Evolutionary conservation across 2,329 filamentous ascomycete species (phyloP).

Genomic region (Elsinoe arachidis): DNA sequence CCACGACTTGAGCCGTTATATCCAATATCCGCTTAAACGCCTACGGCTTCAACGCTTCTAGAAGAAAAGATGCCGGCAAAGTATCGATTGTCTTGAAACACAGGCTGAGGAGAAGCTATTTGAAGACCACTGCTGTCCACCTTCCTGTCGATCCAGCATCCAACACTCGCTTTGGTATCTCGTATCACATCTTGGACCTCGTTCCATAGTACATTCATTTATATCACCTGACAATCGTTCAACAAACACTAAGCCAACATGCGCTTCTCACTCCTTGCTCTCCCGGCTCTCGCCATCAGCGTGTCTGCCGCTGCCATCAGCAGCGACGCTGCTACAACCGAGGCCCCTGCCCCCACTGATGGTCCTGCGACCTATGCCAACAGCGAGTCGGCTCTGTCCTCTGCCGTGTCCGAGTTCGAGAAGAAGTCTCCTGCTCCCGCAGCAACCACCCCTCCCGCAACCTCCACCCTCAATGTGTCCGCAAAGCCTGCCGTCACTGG

Average conservation of each 20-base stretch:
- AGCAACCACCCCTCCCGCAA: not conserved
- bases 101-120: not conserved
- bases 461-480: not conserved
- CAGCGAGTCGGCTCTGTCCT: not conserved
- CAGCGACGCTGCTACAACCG: not conserved
- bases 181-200: not conserved
- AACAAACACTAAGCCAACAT: not conserved
- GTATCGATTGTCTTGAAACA: not conserved
- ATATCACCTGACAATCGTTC: not conserved
- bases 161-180: conserved; percentile 10
- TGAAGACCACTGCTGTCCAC: not conserved
- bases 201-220: not conserved
- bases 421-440: not conserved
- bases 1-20: not conserved
- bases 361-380: not conserved
- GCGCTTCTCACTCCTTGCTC: conserved; percentile 10
- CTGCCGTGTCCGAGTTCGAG: not conserved
- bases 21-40: not conserved
- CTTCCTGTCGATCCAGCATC: not conserved
- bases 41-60: conserved; percentile 1
- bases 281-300: conserved; percentile 2
- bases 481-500: not conserved
- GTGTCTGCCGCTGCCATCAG: conserved; percentile 1
- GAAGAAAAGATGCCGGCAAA: not conserved
- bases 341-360: not conserved